Percentiles rank a stretch among this genome's conserved stretches.
Conservation (phyloP, 345 rosid genomes). For the Ceriops decandra region DNA sequence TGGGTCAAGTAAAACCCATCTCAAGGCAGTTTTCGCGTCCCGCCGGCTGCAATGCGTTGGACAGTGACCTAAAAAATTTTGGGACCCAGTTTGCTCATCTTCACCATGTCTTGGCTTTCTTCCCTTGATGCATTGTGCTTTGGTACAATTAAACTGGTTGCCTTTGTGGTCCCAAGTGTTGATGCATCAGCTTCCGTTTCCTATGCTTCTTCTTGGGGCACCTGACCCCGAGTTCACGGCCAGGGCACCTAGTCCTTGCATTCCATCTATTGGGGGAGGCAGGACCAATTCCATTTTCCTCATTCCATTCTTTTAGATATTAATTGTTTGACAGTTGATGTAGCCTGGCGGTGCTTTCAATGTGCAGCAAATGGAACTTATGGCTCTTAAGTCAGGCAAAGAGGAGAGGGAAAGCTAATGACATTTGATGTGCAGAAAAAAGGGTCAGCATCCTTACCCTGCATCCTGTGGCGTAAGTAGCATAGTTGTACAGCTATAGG, state of each 20-base stretch:
- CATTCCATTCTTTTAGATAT: background rate
- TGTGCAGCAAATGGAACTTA: background rate
- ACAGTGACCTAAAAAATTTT: slow-evolving; percentile 37
- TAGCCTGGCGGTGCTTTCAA: background rate
- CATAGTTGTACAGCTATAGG: slow-evolving; percentile 63
- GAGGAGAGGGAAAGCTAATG: background rate
- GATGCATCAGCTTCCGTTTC: slow-evolving; percentile 45
- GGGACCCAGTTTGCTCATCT: slow-evolving; percentile 44
- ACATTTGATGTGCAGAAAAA: slow-evolving; percentile 39
- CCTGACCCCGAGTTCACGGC: slow-evolving; percentile 59
- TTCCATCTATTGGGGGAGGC: slow-evolving; percentile 54
- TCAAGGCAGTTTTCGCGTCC: slow-evolving; percentile 59
- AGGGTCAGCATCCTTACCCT: slow-evolving; percentile 55
- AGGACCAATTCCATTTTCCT: slow-evolving; percentile 32
- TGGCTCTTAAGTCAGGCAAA: background rate
- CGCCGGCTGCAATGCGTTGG: slow-evolving; percentile 49
- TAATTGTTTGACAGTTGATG: background rate
- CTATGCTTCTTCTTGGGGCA: slow-evolving; percentile 63
- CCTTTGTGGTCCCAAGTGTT: slow-evolving; percentile 20
- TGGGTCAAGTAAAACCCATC: slow-evolving; percentile 34
- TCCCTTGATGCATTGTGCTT: slow-evolving; percentile 33
- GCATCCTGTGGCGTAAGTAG: slow-evolving; percentile 33
- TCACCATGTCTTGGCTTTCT: slow-evolving; percentile 33
- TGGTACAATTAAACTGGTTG: slow-evolving; percentile 33
- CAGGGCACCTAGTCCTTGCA: slow-evolving; percentile 53